Evolutionary conservation across 805 yeast genomes (phyloP).

Genomic region (Yamadazyma scolyti): DNA sequence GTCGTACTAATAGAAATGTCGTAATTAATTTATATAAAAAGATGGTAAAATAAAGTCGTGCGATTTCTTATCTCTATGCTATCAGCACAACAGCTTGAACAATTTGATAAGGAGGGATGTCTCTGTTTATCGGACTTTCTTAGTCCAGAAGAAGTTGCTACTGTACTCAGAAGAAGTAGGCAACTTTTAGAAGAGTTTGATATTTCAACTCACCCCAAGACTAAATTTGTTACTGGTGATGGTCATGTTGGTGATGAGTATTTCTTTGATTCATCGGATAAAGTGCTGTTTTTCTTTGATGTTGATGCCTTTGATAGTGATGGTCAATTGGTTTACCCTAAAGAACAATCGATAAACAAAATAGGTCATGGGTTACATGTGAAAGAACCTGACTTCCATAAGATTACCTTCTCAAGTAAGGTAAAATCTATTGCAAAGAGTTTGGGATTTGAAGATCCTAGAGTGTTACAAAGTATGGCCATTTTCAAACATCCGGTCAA

Average conservation of each 20-base stretch:
- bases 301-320: constrained; percentile 57
- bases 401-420: constrained; percentile 48
- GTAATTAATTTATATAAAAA: too few relatives aligned
- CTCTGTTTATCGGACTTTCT: constrained; percentile 58
- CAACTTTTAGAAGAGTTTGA: constrained; percentile 48
- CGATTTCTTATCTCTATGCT: too few relatives aligned
- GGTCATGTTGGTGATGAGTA: constrained; percentile 72
- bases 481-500: constrained; percentile 67
- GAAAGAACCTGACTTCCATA: constrained; percentile 45
- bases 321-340: constrained; percentile 51
- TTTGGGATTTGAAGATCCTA: constrained; percentile 57
- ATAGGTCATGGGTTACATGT: constrained; percentile 77
- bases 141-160: constrained; percentile 32
- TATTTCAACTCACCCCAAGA: constrained; percentile 57
- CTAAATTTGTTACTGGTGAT: constrained; percentile 62
- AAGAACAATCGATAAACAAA: constrained; percentile 63
- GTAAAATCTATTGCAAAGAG: constrained; percentile 49
- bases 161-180: constrained; percentile 41
- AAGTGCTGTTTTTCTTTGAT: constrained; percentile 67
- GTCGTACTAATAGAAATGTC: too few relatives aligned
- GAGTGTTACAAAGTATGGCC: constrained; percentile 74
- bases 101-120: constrained; percentile 56
- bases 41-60: too few relatives aligned
- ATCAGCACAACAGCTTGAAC: constrained; percentile 46
- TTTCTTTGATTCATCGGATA: constrained; percentile 66